phyloP scores from a whole-genome alignment of 179 eudicot genomes.

The Patellifolia procumbens region DNA sequence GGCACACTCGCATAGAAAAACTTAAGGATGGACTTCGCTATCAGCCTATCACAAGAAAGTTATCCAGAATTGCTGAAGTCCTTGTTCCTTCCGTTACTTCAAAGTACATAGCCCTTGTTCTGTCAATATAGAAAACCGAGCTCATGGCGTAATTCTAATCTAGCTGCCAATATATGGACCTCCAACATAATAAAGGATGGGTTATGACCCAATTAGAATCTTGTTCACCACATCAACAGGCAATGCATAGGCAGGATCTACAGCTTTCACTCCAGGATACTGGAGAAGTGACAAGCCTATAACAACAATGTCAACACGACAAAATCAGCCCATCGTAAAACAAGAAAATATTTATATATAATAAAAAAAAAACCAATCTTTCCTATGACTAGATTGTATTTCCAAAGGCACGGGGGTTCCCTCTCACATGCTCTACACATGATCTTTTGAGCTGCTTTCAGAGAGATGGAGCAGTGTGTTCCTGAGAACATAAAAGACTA shows the following conservation, averaged over 20 bases:
- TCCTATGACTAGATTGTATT: too few relatives aligned
- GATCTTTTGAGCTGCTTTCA: too few relatives aligned
- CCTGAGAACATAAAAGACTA: too few relatives aligned
- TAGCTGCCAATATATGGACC: neutral
- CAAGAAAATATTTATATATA: too few relatives aligned
- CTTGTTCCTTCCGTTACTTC: neutral
- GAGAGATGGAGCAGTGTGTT: too few relatives aligned
- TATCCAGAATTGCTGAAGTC: neutral
- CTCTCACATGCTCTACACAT: too few relatives aligned
- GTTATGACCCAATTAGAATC: slow-evolving; percentile 43
- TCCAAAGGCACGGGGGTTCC: too few relatives aligned
- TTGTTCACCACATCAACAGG: slow-evolving; percentile 89
- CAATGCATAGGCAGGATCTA: slow-evolving; percentile 93
- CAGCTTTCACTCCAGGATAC: slow-evolving; percentile 76
- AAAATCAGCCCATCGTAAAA: neutral
- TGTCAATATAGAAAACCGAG: neutral
- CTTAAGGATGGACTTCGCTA: too few relatives aligned
- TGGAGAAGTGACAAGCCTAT: slow-evolving; percentile 87
- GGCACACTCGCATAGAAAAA: too few relatives aligned
- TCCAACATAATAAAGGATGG: neutral
- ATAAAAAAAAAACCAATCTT: too few relatives aligned
- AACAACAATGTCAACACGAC: slow-evolving; percentile 13
- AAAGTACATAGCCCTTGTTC: neutral
- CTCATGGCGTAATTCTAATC: neutral
- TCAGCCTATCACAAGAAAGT: neutral